phyloP scores from a whole-genome alignment of 352 stramenopile genomes.

The Phytophthora uliginosa region DNA sequence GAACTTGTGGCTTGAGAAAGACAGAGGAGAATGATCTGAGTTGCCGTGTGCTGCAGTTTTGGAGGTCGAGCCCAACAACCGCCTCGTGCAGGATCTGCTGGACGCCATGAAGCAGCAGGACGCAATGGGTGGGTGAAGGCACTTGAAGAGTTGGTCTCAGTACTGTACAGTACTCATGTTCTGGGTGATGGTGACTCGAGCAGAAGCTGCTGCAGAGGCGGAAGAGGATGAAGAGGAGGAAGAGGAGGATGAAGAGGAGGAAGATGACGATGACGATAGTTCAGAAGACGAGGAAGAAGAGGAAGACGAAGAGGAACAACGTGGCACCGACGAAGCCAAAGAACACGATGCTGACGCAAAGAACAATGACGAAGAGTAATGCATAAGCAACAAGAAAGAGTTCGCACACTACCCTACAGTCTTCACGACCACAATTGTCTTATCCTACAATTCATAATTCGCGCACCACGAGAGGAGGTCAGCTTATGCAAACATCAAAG shows the following conservation, averaged over 20 bases:
- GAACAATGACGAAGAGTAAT: slow-evolving; percentile 7
- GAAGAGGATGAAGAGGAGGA: slow-evolving; percentile 60
- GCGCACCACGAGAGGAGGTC: neutral
- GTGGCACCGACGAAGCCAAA: slow-evolving; percentile 29
- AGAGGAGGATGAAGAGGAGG: slow-evolving; percentile 51
- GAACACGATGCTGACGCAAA: slow-evolving; percentile 21
- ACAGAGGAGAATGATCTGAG: neutral
- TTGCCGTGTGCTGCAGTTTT: slow-evolving; percentile 49
- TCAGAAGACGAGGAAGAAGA: slow-evolving; percentile 63
- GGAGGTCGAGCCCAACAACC: slow-evolving; percentile 64
- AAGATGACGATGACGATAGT: slow-evolving; percentile 58
- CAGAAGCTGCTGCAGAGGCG: slow-evolving; percentile 37
- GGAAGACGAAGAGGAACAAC: slow-evolving; percentile 28
- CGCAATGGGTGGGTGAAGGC: slow-evolving; percentile 43
- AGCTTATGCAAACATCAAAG: slow-evolving; percentile 28
- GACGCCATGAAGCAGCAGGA: slow-evolving; percentile 70
- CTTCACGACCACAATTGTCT: slow-evolving; percentile 5
- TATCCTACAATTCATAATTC: slow-evolving; percentile 42
- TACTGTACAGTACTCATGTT: neutral
- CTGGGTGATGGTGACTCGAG: neutral
- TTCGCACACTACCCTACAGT: slow-evolving; percentile 10
- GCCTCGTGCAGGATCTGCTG: slow-evolving; percentile 73
- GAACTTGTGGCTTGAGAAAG: neutral
- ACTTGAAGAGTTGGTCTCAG: neutral
- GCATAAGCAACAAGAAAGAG: slow-evolving; percentile 10